Percentiles rank a stretch among this genome's conserved stretches.
Evolutionary conservation across 768 basidiomycete genomes (phyloP).

Genomic region (Boletus sensibilis): DNA sequence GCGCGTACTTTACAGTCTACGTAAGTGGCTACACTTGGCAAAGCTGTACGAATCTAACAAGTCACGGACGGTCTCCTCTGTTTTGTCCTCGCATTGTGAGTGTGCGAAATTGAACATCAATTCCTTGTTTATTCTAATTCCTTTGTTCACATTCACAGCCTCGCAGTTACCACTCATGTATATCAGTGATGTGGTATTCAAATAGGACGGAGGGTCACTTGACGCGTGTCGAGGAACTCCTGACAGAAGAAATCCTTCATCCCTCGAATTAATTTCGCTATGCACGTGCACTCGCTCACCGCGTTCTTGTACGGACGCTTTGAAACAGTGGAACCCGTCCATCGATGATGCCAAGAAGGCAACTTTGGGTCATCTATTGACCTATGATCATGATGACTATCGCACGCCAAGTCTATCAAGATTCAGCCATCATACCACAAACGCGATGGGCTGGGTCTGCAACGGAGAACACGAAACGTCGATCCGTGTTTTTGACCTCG

Average conservation of each 20-base stretch:
- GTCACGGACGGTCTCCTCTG: not conserved
- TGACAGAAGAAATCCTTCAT: constrained; percentile 2
- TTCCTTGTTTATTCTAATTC: not conserved
- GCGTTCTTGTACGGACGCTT: not conserved
- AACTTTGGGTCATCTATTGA: not conserved
- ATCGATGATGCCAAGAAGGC: constrained; percentile 3
- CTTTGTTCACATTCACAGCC: not conserved
- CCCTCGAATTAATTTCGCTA: not conserved
- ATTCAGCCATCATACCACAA: not conserved
- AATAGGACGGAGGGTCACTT: not conserved
- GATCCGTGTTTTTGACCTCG: constrained; percentile 4
- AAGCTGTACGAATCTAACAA: not conserved
- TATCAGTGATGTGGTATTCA: not conserved
- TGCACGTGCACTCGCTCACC: not conserved
- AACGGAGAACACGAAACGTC: not conserved
- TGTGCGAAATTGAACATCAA: not conserved
- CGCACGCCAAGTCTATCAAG: not conserved
- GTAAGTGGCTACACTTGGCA: not conserved
- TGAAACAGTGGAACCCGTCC: not conserved
- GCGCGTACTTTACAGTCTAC: too few relatives aligned
- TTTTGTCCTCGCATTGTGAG: not conserved
- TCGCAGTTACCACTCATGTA: not conserved
- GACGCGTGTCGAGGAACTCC: not conserved
- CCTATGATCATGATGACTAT: not conserved
- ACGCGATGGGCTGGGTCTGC: not conserved